These are phyloP conservation scores for Debaryomycetaceae sp. DNA, from an alignment of 1,139 yeast genomes.

Conservation along the genomic window DNA sequence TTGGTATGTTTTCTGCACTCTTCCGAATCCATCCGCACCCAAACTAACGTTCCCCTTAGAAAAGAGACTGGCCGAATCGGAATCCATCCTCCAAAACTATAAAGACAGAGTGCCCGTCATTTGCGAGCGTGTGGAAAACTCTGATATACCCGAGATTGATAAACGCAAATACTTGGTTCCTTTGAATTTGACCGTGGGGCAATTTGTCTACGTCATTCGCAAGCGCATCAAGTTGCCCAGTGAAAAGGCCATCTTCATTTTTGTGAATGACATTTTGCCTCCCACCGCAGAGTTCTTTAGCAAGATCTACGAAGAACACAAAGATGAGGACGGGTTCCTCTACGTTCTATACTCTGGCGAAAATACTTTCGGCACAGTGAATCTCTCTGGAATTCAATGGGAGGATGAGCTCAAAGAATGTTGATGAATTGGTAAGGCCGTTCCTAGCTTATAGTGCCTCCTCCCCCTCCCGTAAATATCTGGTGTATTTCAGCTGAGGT, in stretches of 20 bases:
- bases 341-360: slow-evolving; percentile 88
- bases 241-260: slow-evolving; percentile 95
- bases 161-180: slow-evolving; percentile 96
- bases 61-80: slow-evolving; percentile 92
- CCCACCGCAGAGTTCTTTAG: slow-evolving; percentile 97
- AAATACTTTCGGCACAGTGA: slow-evolving; percentile 63
- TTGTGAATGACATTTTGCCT: slow-evolving; percentile 91
- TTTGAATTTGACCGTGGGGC: slow-evolving; percentile 92
- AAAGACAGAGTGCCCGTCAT: slow-evolving; percentile 91
- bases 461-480: no score
- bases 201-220: slow-evolving; percentile 93
- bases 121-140: slow-evolving; percentile 95
- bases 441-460: slow-evolving; percentile 2
- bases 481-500: no score
- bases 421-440: not conserved
- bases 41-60: no score
- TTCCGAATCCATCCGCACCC: no score
- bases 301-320: slow-evolving; percentile 88
- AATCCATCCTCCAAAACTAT: slow-evolving; percentile 82
- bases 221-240: slow-evolving; percentile 93
- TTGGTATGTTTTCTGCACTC: slow-evolving; percentile 54
- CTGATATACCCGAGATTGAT: slow-evolving; percentile 92
- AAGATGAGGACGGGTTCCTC: slow-evolving; percentile 94
- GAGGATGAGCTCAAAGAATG: slow-evolving; percentile 8
- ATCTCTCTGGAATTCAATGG: slow-evolving; percentile 19